Base-by-base conservation (phyloP, 2,329 filamentous ascomycete genomes). In the Penicillium corylophilum region DNA sequence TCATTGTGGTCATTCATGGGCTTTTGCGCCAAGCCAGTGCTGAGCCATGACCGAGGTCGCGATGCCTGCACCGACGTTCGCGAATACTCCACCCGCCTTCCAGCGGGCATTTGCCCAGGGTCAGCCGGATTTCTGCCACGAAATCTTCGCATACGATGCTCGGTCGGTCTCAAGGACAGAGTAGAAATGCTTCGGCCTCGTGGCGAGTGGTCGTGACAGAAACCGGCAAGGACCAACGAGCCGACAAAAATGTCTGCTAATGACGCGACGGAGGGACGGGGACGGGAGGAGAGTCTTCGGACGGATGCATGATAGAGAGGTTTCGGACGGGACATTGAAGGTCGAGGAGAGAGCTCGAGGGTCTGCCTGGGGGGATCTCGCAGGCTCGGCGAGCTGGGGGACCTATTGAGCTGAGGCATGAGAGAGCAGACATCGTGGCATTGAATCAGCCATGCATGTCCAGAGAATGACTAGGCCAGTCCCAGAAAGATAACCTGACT, bases 381-480 rank as follows among this genome's bases (percentile, higher is more conserved):
- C 72, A 74, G 73, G 70, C 72, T 69, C 61, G 71, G 67, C 65
- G 74, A 76, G 77, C 77, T 75, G 69, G 79, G 74, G 71, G 79
- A 75, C 73, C 74, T 75, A 74, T 77, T 77, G 75, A 80, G 70
- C 74, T 79, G 74, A 81, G 80, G 83, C 84, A 87, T 86, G 82
- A 81, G 80, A 79, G 67, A 74, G 70, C 75, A 75, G 73, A 78
- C 83, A 86, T 86, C 63, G 76, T 84, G 81, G 74, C 72, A 73
- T 71, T 59, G 55, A 62, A 54, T 67, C 60, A 70, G 57, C 64
- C 62, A 57, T 65, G 64, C 66, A 69, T 70, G 54, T 69, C 66
- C 61, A 55, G 53, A 40, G 54, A 46, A 56, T 44, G 44, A 54
- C 54, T 52, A 55, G 62, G 57, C 60, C 55, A 56, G 50, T 58